phyloP scores from a whole-genome alignment of 2,329 filamentous ascomycete species.

The Alternaria sp. region DNA sequence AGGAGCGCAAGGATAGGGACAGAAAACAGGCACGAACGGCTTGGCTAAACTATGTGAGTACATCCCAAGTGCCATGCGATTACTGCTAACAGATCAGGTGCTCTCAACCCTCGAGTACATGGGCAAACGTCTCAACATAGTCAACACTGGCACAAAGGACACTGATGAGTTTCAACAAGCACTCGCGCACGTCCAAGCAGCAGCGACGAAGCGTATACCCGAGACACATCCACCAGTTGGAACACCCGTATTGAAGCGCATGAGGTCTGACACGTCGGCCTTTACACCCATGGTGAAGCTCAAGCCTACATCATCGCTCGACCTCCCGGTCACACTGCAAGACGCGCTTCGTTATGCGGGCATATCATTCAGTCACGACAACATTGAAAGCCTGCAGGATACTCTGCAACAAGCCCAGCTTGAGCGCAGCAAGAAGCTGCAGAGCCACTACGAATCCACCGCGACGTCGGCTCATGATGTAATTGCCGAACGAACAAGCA shows the following conservation, averaged over 20 bases:
- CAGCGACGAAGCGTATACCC: constrained; percentile 34
- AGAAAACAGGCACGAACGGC: constrained; percentile 42
- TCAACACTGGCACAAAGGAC: constrained; percentile 31
- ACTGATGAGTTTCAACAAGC: constrained; percentile 40
- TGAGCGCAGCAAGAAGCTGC: constrained; percentile 45
- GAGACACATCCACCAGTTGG: constrained; percentile 16
- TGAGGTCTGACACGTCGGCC: constrained; percentile 31
- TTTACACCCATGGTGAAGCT: constrained; percentile 40
- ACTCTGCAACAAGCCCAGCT: constrained; percentile 34
- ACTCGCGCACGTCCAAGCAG: constrained; percentile 34
- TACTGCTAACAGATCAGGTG: constrained; percentile 33
- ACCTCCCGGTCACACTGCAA: constrained; percentile 41
- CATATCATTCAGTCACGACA: constrained; percentile 40
- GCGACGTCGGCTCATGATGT: constrained; percentile 40
- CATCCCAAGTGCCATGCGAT: rapidly evolving
- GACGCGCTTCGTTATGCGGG: constrained; percentile 44
- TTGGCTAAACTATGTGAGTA: constrained; percentile 53
- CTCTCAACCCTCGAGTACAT: constrained; percentile 52
- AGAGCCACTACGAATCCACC: constrained; percentile 42
- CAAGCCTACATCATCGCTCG: constrained; percentile 32
- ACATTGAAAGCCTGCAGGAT: constrained; percentile 30
- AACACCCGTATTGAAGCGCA: constrained; percentile 29
- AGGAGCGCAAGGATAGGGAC: constrained; percentile 46
- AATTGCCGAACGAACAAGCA: constrained; percentile 45
- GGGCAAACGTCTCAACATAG: constrained; percentile 40